phyloP scores from a whole-genome alignment of 352 stramenopile species.

The Globisporangium nodosum region DNA sequence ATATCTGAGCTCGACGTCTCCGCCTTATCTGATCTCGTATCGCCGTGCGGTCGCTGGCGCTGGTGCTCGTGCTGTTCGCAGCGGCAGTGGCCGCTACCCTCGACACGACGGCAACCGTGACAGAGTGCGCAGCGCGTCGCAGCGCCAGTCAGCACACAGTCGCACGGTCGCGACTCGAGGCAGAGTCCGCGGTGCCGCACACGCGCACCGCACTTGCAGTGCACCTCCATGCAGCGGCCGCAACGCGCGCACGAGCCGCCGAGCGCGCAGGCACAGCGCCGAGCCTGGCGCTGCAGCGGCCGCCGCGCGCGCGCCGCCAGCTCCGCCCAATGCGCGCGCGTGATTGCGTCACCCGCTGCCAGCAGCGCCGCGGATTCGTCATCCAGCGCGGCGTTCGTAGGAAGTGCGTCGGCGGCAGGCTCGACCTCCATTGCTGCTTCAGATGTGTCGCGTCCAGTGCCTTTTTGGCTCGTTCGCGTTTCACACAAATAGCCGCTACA shows the following conservation, averaged over 20 bases:
- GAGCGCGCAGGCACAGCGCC: conserved; percentile 38
- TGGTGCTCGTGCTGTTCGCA: conserved; percentile 45
- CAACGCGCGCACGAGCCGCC: conserved; percentile 48
- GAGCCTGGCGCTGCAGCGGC: conserved; percentile 15
- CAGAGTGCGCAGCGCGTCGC: conserved; percentile 41
- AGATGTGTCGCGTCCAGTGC: not conserved
- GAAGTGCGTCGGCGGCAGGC: not conserved
- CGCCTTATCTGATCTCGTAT: conserved; percentile 3
- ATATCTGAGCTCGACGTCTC: not conserved
- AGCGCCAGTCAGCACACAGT: conserved; percentile 29
- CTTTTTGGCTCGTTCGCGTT: not conserved
- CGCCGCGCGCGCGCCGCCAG: not conserved
- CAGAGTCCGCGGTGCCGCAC: conserved; percentile 23
- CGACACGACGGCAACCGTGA: conserved; percentile 38
- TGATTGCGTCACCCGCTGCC: conserved; percentile 7
- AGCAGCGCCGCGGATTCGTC: conserved; percentile 3
- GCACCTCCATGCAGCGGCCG: conserved; percentile 47
- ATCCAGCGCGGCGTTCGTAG: not conserved
- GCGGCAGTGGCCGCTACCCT: conserved; percentile 44
- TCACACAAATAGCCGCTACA: not conserved
- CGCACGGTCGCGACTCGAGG: conserved; percentile 60
- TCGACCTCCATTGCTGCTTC: not conserved
- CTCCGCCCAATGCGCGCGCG: conserved; percentile 2
- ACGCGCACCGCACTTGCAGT: conserved; percentile 44
- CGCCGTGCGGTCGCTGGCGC: conserved; percentile 10